Evolutionary conservation across 192 early-diverging fungal species (phyloP), one percentile per base, ranked within the genome.

Genomic region (Cetraspora pellucida): DNA sequence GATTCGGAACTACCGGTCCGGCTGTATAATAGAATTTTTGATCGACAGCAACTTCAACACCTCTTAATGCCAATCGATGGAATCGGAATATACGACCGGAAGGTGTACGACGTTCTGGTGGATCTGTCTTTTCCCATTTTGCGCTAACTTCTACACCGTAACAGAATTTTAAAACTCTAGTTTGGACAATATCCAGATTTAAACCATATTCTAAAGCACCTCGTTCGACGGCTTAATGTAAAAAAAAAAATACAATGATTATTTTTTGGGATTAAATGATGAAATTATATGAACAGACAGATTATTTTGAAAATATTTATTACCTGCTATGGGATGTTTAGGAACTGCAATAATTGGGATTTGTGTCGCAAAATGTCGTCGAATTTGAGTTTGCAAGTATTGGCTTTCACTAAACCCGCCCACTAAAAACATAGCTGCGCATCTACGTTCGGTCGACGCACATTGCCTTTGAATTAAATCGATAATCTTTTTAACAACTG

Each of bases 341-440:
- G 87, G 87, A 23, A 87, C 86, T n/a, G 86, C 87, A 14, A 89
- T 78, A 11, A 86, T 30, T 10, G 81, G 81, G 0, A 87, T 82
- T 10, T 82, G 77, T 21, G 28, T 68, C 66, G 46, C 46, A 27
- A 89, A 87, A 60, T 87, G 82, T 47, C 82, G 61, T 60, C 83
- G 77, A 9, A 87, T 82, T 25, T 85, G 81, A 17, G 77, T 78
- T 61, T 85, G 83, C 1, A 89, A 60, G 50, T 89, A 89, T 44
- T 80, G 77, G 19, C 85, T 86, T 7, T 82, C 83, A 46, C 85
- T 84, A 80, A 89, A 87, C 0, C 86, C 88, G 71, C 88, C 88
- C 1, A 89, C 86, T 57, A 89, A 63, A 54, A 89, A 86, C 37
- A 89, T 84, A 50, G 88, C 86, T 43, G 85, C 77, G 14, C 85